These are phyloP conservation scores for Corrigiola litoralis DNA, from an alignment of 179 eudicot species.

Conservation along the genomic window DNA sequence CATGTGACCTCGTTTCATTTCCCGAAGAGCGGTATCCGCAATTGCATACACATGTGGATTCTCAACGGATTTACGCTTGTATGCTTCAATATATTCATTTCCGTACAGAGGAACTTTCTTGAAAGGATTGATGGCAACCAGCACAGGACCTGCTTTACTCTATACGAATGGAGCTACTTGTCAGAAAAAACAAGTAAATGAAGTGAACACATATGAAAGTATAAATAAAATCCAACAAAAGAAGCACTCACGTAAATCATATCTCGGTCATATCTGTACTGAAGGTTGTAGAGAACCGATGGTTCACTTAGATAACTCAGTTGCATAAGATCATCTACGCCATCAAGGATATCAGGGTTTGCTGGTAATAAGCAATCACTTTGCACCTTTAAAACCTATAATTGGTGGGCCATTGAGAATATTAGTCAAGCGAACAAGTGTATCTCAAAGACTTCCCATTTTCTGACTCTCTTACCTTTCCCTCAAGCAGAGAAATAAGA, in stretches of 20 bases:
- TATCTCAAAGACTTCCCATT: background rate
- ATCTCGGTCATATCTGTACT: constrained; percentile 75
- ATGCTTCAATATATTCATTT: constrained; percentile 69
- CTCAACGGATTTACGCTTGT: constrained; percentile 55
- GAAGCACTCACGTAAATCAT: constrained; percentile 69
- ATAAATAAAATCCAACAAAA: constrained; percentile 3
- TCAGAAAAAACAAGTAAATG: background rate
- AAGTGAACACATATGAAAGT: background rate
- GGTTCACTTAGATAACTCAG: constrained; percentile 93
- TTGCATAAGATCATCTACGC: constrained; percentile 99
- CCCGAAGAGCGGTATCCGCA: constrained; percentile 83
- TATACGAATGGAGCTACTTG: constrained; percentile 19
- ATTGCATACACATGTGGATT: constrained; percentile 98
- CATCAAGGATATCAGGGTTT: constrained; percentile 97
- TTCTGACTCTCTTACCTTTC: constrained; percentile 49
- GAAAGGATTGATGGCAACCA: constrained; percentile 93
- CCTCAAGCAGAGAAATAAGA: constrained; percentile 67
- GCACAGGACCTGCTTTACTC: constrained; percentile 99
- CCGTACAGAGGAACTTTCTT: constrained; percentile 83
- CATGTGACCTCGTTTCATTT: constrained; percentile 84
- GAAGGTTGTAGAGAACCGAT: constrained; percentile 88
- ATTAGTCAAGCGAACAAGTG: constrained; percentile 9
- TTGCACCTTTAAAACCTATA: constrained; percentile 78
- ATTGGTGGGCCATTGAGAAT: constrained; percentile 2
- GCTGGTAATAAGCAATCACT: constrained; percentile 69